Percentiles rank a stretch among this genome's conserved stretches.
Evolutionary conservation across 148 eudicot species (phyloP).

Genomic region (Persicaria maculosa): DNA sequence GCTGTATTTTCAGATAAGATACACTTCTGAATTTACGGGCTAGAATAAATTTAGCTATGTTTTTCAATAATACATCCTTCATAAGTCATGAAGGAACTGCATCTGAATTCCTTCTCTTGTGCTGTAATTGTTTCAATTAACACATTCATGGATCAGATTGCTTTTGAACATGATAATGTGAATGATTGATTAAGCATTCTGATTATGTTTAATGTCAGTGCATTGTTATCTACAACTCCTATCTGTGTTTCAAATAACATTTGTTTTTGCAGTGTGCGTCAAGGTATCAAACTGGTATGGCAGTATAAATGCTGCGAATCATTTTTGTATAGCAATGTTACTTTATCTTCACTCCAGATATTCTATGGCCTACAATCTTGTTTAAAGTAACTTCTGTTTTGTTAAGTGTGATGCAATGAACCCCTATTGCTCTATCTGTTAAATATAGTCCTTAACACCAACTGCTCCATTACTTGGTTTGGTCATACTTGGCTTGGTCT

Average conservation of each 20-base stretch:
- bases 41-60: background rate
- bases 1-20: background rate
- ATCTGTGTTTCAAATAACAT: background rate
- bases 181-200: background rate
- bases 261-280: background rate
- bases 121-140: background rate
- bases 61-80: background rate
- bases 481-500: background rate
- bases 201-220: background rate
- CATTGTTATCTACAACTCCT: background rate
- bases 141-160: background rate
- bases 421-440: background rate
- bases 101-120: background rate
- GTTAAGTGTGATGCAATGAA: background rate
- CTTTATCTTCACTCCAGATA: background rate
- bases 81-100: background rate
- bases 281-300: background rate
- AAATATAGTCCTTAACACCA: background rate
- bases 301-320: background rate
- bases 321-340: background rate
- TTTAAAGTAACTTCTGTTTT: background rate
- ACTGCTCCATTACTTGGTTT: background rate
- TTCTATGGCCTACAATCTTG: background rate
- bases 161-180: conserved; percentile 4
- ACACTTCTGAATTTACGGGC: background rate